Base-by-base conservation (phyloP, 305 asterid genomes). In the Fraxinus sp. region DNA sequence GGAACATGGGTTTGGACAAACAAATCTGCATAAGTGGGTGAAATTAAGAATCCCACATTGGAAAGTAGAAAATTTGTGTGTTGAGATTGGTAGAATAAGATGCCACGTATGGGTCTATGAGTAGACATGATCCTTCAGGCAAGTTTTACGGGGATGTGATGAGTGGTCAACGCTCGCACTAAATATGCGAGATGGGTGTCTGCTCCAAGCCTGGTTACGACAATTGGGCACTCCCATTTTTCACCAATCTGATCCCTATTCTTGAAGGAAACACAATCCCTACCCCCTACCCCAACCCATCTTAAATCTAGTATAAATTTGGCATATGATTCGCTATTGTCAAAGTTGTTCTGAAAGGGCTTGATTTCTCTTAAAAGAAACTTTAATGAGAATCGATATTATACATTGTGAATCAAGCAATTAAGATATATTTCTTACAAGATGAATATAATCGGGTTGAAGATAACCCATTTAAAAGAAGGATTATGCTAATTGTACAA, bases 71-170 rank as follows among this genome's bases (percentile, higher is more conserved):
- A 14, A 28, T 3, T 13, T 24, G 16, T 2, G 52, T 3, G 13
- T 26, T 3, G 16, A 55, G 2, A 8, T 3, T 14, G 32, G 6
- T 3, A 57, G 1, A 3, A 85, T 86, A 87, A 82, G 55, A 11
- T 0, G 8, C 0, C 8, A 13, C 20, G 16, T 7, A 3, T 46
- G 6, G 46, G 6, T 0, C 0, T 8, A 0, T 0, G 0, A 0
- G 0, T 0, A 30, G 10, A 0, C 0, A 91, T 93, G 95, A 92
- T 93, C 97, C 97, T 93, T 93, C 97, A 89, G 97, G 95, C 95
- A 89, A 84, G 92, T 89, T 91, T 85, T 22, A 87, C 85, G 64
- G 94, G 92, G 95, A 90, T 71, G 41, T 93, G 95, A 93, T 85
- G 97, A 92, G 97, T 82, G 94, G 98, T 90, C 79, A 83, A 78